Percentiles rank a stretch among this genome's conserved stretches.
phyloP scores from a whole-genome alignment of 169 alveolate species.

The Plasmodium yoelii region DNA sequence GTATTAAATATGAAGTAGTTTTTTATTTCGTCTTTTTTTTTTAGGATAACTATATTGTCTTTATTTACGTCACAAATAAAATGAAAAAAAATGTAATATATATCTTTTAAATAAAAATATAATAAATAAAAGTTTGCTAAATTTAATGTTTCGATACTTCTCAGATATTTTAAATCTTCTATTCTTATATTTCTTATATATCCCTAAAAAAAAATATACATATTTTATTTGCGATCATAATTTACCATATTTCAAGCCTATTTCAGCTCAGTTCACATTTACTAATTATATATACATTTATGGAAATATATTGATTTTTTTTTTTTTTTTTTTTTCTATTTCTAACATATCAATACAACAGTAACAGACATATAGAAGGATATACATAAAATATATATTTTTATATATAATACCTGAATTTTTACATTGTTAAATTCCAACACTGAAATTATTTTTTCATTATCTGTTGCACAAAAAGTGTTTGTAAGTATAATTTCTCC shows the following conservation, averaged over 20 bases:
- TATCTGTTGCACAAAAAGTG: conserved; percentile 39
- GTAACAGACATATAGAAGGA: too few species aligned
- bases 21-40: conserved; percentile 4
- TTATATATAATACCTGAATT: conserved; percentile 15
- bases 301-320: too few species aligned
- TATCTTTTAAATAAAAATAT: conserved; percentile 25
- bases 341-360: too few species aligned
- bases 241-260: too few species aligned
- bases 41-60: background rate
- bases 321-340: too few species aligned
- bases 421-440: conserved; percentile 36
- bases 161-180: conserved; percentile 10
- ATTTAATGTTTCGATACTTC: conserved; percentile 29
- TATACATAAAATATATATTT: background rate
- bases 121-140: conserved; percentile 38
- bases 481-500: conserved; percentile 8
- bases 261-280: too few species aligned
- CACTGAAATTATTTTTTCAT: conserved; percentile 14
- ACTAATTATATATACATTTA: too few species aligned
- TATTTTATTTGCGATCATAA: too few species aligned
- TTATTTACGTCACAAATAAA: conserved; percentile 12
- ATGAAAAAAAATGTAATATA: conserved; percentile 33
- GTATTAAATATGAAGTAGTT: conserved; percentile 54
- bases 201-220: conserved; percentile 7
- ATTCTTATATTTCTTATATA: conserved; percentile 48